Evolutionary conservation across 768 basidiomycete species (phyloP), one percentile per base, ranked within the genome.

Genomic region (Russula virescens): DNA sequence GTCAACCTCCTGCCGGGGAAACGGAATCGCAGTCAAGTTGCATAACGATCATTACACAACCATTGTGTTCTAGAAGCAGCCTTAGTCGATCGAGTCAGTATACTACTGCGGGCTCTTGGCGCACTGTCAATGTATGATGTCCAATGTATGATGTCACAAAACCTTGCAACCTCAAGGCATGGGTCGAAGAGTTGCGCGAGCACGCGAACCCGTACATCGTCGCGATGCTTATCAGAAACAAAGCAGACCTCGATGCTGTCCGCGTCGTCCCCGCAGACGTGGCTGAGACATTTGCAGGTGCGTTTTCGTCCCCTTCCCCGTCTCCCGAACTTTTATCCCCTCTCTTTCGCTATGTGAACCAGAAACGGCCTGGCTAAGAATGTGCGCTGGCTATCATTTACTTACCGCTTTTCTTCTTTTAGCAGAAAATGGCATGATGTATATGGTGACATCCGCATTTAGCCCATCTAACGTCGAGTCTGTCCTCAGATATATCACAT

Each of bases 391-490:
- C 18, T 43, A 13, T 18, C 42, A 19, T 4, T 43, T 43, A 8
- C 5, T 8, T 31, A 8, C 31, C 31, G 8, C 13, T 43, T 43
- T 43, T 43, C 3, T 43, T 31, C 25, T 48, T n/a, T 25, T 18
- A 55, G 93, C 89, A 69, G 93, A 96, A 77, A 94, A 95, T 70
- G 86, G 86, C 23, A 76, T 98, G 68, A 91, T 88, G 61, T 95
- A 95, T 81, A 96, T 99, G 68, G 96, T 98, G 81, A 99, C 96
- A 63, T 99, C 96, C 71, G 96, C 96, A 77, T 87, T 98, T 83
- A 95, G 98, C 86, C 92, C 95, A 69, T 95, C 93, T 52, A 97
- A 98, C 78, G 95, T 99, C 76, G 96, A 98, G 77, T 78, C 83
- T 61, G 96, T 98, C 71, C 81, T 99, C 65, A 98, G 68, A 97